Conservation (phyloP, 768 basidiomycete species). For the Mycena capillaripes region DNA sequence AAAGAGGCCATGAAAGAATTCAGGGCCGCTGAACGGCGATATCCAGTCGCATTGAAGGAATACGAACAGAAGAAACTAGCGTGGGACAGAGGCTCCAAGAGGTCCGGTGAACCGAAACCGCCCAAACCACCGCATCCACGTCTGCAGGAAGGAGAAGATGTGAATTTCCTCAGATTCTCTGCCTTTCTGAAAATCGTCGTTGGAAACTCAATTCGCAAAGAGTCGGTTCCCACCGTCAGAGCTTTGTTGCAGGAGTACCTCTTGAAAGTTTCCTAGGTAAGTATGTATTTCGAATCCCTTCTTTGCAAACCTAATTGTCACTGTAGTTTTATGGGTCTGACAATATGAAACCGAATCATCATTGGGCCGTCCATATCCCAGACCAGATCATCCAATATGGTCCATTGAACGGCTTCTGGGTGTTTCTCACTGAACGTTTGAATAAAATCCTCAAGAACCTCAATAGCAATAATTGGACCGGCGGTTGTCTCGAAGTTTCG, state of each 20-base stretch:
- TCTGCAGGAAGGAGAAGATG: background rate
- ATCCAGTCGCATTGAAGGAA: background rate
- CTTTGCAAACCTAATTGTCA: background rate
- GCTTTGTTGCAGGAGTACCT: background rate
- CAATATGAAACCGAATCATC: constrained; percentile 45
- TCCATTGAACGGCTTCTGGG: constrained; percentile 46
- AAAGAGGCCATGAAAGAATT: background rate
- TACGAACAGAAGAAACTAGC: background rate
- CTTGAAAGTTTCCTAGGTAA: constrained; percentile 9
- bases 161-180: background rate
- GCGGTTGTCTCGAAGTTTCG: constrained; percentile 45
- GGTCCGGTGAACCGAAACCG: background rate
- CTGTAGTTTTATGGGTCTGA: constrained; percentile 43
- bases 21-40: background rate
- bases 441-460: constrained; percentile 46
- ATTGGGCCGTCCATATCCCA: constrained; percentile 35
- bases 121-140: background rate
- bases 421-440: constrained; percentile 45
- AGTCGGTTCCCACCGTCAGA: background rate
- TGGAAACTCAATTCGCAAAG: background rate
- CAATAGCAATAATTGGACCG: constrained; percentile 43
- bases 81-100: background rate
- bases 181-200: background rate
- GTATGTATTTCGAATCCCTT: background rate
- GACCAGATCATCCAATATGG: constrained; percentile 41